Conservation (phyloP, 1,284 basidiomycete genomes). For the Ceratobasidium sp. region DNA sequence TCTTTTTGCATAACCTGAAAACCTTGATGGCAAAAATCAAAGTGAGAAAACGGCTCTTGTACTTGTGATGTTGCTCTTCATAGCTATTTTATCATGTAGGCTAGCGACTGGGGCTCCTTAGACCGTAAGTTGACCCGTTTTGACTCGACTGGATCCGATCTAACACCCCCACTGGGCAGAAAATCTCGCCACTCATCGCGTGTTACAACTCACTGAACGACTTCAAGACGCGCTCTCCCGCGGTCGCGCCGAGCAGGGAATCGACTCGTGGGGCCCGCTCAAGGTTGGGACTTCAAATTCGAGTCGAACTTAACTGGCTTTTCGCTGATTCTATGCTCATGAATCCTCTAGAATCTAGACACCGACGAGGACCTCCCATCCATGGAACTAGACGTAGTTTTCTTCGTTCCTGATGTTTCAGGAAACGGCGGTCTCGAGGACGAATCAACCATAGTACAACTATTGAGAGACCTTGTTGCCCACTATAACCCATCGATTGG, state of each 20-base stretch:
- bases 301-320: neutral
- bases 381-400: neutral
- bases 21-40: conserved; percentile 77
- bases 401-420: conserved; percentile 17
- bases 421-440: neutral
- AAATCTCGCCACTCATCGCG: conserved; percentile 47
- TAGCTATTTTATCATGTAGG: neutral
- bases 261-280: conserved; percentile 2
- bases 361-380: conserved; percentile 31
- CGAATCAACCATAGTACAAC: neutral
- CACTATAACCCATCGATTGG: conserved; percentile 5
- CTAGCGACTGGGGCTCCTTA: conserved; percentile 46
- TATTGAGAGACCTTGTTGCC: neutral
- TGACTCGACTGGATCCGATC: neutral
- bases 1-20: conserved; percentile 71
- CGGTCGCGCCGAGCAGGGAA: conserved; percentile 6
- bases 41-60: conserved; percentile 55
- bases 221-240: conserved; percentile 9
- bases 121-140: conserved; percentile 46
- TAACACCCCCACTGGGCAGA: conserved; percentile 27
- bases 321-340: neutral
- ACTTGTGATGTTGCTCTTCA: too few relatives aligned
- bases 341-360: conserved; percentile 24
- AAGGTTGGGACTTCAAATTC: conserved; percentile 2
- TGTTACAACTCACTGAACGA: conserved; percentile 7